These are phyloP conservation scores for Monotropa hypopitys DNA, from an alignment of 179 eudicot species.

Conservation along the genomic window DNA sequence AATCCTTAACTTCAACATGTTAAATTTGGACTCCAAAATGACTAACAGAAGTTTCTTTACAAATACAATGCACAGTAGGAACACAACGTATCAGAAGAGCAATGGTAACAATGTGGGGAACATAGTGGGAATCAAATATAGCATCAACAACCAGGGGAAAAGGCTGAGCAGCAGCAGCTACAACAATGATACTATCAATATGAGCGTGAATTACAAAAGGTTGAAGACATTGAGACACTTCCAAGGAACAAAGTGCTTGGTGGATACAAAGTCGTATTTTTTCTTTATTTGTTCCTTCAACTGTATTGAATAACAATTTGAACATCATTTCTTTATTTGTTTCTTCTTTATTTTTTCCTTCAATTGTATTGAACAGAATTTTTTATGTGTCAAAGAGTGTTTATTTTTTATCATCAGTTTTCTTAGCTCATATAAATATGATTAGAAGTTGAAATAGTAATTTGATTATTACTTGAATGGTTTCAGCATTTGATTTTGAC, in stretches of 20 bases:
- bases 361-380: too few species aligned
- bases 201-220: conserved; percentile 54
- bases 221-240: conserved; percentile 92
- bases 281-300: too few species aligned
- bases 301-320: too few species aligned
- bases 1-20: conserved; percentile 61
- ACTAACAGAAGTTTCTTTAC: conserved; percentile 38
- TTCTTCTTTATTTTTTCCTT: too few species aligned
- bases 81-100: conserved; percentile 51
- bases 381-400: too few species aligned
- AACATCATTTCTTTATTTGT: too few species aligned
- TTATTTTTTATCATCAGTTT: too few species aligned
- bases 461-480: too few species aligned
- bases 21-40: conserved; percentile 53
- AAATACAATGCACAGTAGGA: conserved; percentile 48
- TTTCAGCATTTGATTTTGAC: too few species aligned
- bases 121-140: conserved; percentile 38
- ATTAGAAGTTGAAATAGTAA: too few species aligned
- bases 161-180: conserved; percentile 30
- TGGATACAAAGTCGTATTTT: too few species aligned
- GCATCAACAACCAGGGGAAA: conserved; percentile 25
- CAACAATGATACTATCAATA: conserved; percentile 23
- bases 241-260: conserved; percentile 93
- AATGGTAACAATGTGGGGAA: conserved; percentile 33
- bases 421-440: too few species aligned